phyloP scores from a whole-genome alignment of 1,284 basidiomycete genomes.

The Malassezia caprae region DNA sequence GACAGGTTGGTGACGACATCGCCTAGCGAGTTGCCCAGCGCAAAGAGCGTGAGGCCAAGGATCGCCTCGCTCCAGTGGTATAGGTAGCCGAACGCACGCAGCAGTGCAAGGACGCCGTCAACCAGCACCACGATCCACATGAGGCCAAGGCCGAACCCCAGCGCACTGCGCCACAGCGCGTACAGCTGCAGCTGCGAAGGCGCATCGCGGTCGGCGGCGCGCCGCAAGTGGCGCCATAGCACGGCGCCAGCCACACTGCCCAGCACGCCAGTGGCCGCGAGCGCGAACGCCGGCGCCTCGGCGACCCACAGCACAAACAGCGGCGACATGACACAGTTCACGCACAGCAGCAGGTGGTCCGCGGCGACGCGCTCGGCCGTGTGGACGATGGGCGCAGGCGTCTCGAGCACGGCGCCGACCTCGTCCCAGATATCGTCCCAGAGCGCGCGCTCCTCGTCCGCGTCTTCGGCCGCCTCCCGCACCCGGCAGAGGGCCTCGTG shows the following conservation, averaged over 20 bases:
- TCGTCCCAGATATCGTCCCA: not conserved
- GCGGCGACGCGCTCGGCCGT: slow-evolving; percentile 23
- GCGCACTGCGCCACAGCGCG: slow-evolving; percentile 24
- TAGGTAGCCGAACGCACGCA: slow-evolving; percentile 76
- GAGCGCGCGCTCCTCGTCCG: slow-evolving; percentile 3
- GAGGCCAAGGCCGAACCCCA: slow-evolving; percentile 38
- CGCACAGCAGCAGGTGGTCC: slow-evolving; percentile 29
- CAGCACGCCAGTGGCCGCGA: slow-evolving; percentile 9
- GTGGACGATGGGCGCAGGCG: not conserved
- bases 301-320: slow-evolving; percentile 34
- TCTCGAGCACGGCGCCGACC: slow-evolving; percentile 17
- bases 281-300: slow-evolving; percentile 19
- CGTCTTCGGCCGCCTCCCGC: slow-evolving; percentile 20
- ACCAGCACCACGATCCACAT: slow-evolving; percentile 46
- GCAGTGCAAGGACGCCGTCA: slow-evolving; percentile 38
- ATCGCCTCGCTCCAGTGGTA: slow-evolving; percentile 94
- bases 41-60: slow-evolving; percentile 89
- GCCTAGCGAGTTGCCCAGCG: slow-evolving; percentile 86
- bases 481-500: slow-evolving; percentile 27
- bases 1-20: slow-evolving; percentile 95
- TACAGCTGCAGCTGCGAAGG: slow-evolving; percentile 10
- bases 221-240: slow-evolving; percentile 19
- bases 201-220: slow-evolving; percentile 17
- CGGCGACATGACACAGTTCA: slow-evolving; percentile 32
- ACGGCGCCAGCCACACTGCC: slow-evolving; percentile 17